Evolutionary conservation across 805 yeast species (phyloP).

Genomic region (Hanseniaspora mollemarum): DNA sequence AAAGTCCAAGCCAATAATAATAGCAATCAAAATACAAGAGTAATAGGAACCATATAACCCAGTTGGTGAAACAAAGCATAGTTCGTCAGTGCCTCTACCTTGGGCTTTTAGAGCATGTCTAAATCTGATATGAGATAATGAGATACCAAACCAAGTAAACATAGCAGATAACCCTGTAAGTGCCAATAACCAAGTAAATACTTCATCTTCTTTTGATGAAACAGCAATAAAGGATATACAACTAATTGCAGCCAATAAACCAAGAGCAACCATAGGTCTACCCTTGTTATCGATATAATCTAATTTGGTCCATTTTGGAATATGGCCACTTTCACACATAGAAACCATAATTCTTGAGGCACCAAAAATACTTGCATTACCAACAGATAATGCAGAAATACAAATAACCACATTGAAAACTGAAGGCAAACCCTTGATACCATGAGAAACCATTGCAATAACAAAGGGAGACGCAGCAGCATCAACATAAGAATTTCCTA

Average conservation of each 20-base stretch:
- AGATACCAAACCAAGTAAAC: conserved; percentile 54
- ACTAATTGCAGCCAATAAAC: conserved; percentile 43
- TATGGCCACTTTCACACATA: conserved; percentile 51
- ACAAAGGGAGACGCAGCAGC: conserved; percentile 77
- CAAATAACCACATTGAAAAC: conserved; percentile 59
- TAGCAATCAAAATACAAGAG: conserved; percentile 46
- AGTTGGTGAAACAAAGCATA: conserved; percentile 52
- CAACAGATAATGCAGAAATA: conserved; percentile 57
- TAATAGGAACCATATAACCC: conserved; percentile 59
- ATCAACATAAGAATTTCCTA: conserved; percentile 41
- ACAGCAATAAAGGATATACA: conserved; percentile 48
- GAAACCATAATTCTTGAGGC: conserved; percentile 57
- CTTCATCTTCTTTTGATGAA: conserved; percentile 40
- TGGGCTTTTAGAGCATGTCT: conserved; percentile 53
- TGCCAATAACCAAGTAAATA: conserved; percentile 55
- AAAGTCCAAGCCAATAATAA: conserved; percentile 64
- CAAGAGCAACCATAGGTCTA: conserved; percentile 51
- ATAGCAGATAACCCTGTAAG: conserved; percentile 50
- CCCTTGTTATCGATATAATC: conserved; percentile 57
- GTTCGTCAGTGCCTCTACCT: conserved; percentile 56
- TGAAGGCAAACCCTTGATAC: conserved; percentile 52
- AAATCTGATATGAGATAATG: conserved; percentile 49
- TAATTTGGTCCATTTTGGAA: conserved; percentile 39
- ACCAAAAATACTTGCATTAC: conserved; percentile 59
- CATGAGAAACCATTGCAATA: conserved; percentile 54